Percentiles rank a stretch among this genome's conserved stretches.
Evolutionary conservation across 2,329 filamentous ascomycete species (phyloP).

Genomic region (Cryphonectria japonica): DNA sequence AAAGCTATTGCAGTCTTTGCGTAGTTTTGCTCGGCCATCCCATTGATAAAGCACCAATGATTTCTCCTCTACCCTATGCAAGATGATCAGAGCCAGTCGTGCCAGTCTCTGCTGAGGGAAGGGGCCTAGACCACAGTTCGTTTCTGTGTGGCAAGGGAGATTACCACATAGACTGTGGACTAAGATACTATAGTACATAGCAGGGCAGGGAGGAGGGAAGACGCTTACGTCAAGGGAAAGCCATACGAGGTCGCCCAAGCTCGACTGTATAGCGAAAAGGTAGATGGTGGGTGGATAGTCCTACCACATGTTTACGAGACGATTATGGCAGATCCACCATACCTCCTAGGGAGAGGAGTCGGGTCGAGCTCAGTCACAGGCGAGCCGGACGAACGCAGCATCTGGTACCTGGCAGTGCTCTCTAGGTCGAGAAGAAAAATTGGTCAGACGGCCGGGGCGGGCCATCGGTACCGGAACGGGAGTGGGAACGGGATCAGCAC

Average conservation of each 20-base stretch:
- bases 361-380: not conserved
- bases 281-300: not conserved
- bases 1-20: not conserved
- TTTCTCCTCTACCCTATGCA: not conserved
- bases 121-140: not conserved
- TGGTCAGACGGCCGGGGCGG: constrained; percentile 1
- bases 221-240: not conserved
- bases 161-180: not conserved
- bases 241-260: not conserved
- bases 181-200: too few species aligned
- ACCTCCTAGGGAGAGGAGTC: not conserved
- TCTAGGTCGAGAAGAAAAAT: not conserved
- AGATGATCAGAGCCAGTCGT: too few species aligned
- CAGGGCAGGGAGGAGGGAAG: not conserved
- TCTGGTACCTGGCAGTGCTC: not conserved
- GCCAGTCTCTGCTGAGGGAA: not conserved
- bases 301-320: not conserved
- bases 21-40: not conserved
- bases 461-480: not conserved
- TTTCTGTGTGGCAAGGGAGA: not conserved
- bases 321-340: not conserved
- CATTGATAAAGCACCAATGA: not conserved
- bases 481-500: constrained; percentile 2
- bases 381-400: not conserved
- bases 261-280: not conserved